Base-by-base conservation (phyloP, 2,329 filamentous ascomycete genomes). In the Trichoderma asperellum region DNA sequence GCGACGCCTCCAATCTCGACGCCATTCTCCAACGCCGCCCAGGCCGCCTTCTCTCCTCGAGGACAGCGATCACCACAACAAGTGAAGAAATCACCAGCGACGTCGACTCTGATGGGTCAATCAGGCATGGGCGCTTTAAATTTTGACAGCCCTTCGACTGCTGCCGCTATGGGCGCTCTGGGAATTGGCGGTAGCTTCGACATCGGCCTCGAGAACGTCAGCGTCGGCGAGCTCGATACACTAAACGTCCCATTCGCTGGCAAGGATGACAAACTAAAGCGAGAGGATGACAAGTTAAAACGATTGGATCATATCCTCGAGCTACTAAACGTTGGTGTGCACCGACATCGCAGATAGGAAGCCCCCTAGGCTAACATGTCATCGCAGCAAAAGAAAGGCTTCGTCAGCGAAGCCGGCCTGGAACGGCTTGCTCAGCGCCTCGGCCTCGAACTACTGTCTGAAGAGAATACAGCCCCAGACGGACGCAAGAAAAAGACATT, bases 321-420 rank as follows among this genome's bases (percentile, higher is more conserved):
- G 5, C 80, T 84, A 16, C 75, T 89, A 10, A 82, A 82, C 73
- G 86, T 87, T 77, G 53, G 81, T 77, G 7, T 5, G 27, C 21
- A 16, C 21, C 27, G 11, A 2, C 11, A 21, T n/a, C 1, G 18
- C 6, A 18, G 29, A 55, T 37, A n/a, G 0, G 16, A 55, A 3
- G 27, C 11, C 5, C n/a, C 16, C 8, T 18, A 67, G 34, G 18
- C 73, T 72, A 64, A 74, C 58, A 56, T 29, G 1, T 2, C 29
- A 7, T 43, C 27, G 10, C 37, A 81, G 77, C 79, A 83, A 69
- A 82, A 79, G 73, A 87, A 87, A 71, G 91, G 91, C 4, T 81
- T 89, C 52, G 88, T 95, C 47, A 92, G 91, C 73, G 90, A 92
- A 75, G 88, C 91, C 35, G 91, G 91, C 2, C 83, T 96, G n/a